A percentile compares a stretch with the other conserved stretches of the same genome.
Evolutionary conservation across 2,329 filamentous ascomycete genomes (phyloP).

Genomic region (Thermomyces lanuginosus): DNA sequence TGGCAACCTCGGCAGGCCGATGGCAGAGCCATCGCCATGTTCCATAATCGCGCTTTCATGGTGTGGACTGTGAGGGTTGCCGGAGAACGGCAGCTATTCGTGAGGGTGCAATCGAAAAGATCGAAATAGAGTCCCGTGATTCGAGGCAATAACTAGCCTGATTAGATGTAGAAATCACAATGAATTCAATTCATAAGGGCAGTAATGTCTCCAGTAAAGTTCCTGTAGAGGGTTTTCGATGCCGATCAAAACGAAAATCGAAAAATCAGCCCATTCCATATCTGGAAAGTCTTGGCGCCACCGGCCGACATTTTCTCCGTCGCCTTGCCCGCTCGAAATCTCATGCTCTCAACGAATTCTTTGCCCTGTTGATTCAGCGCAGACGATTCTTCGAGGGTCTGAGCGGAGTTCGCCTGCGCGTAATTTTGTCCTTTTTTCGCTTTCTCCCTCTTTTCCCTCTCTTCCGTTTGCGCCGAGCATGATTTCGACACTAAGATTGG

Average conservation of each 20-base stretch:
- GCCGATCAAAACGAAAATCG: conserved; percentile 3
- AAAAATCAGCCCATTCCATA: no score
- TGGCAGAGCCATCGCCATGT: conserved; percentile 17
- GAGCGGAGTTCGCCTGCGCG: no score
- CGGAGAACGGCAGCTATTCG: conserved; percentile 1
- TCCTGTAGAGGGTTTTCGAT: no score
- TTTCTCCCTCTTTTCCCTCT: conserved; percentile 22
- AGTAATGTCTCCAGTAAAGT: no score
- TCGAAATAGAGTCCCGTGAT: no score
- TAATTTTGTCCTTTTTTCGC: conserved; percentile 1
- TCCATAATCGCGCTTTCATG: conserved; percentile 20
- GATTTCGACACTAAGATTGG: conserved; percentile 22
- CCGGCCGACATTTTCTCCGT: conserved; percentile 10
- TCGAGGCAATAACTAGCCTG: no score
- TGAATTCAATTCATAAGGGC: no score
- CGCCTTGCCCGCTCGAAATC: no score
- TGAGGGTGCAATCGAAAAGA: no score
- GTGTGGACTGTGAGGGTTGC: conserved; percentile 5
- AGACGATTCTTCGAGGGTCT: neutral
- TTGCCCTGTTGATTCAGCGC: neutral
- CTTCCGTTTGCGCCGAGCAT: conserved; percentile 15
- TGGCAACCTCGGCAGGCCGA: conserved; percentile 16
- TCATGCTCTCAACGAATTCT: no score
- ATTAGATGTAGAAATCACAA: no score
- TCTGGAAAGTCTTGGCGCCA: conserved; percentile 8